phyloP scores from a whole-genome alignment of 1,284 basidiomycete genomes.

The Moniliophthora roreri region DNA sequence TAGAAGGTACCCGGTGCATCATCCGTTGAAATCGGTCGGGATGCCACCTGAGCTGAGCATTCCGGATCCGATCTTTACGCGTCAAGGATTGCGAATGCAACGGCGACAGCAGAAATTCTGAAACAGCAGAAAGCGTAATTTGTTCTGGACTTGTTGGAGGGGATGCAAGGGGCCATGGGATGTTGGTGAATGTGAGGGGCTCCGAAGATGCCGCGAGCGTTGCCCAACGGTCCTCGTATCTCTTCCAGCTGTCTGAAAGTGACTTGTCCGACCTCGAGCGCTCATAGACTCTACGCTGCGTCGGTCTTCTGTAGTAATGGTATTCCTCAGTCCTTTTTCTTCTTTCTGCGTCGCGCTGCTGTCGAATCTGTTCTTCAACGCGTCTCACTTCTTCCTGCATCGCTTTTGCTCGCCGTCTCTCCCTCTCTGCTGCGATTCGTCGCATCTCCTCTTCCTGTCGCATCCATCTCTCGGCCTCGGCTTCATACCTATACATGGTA shows the following conservation, averaged over 20 bases:
- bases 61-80: constrained; percentile 62
- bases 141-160: constrained; percentile 43
- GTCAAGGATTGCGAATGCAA: constrained; percentile 56
- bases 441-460: constrained; percentile 45
- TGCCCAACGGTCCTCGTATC: constrained; percentile 64
- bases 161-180: constrained; percentile 67
- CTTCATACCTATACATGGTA: constrained; percentile 45
- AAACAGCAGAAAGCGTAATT: constrained; percentile 49
- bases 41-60: constrained; percentile 72
- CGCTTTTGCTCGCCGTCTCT: constrained; percentile 40
- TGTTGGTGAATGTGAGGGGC: constrained; percentile 51
- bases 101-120: constrained; percentile 59
- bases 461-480: constrained; percentile 53
- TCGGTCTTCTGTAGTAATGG: constrained; percentile 19
- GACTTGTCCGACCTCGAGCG: constrained; percentile 37
- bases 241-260: constrained; percentile 51
- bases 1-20: constrained; percentile 48
- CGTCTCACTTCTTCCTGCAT: constrained; percentile 47
- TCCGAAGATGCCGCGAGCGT: constrained; percentile 41
- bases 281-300: constrained; percentile 31
- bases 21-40: constrained; percentile 70
- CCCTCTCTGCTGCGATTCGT: constrained; percentile 40
- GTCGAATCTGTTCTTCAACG: constrained; percentile 45
- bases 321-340: constrained; percentile 36
- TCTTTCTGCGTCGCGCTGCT: constrained; percentile 46